Percentiles rank a stretch among this genome's conserved stretches.
These are phyloP conservation scores for Salvia rosmarinus DNA, from an alignment of 257 asterid genomes.

Conservation along the genomic window DNA sequence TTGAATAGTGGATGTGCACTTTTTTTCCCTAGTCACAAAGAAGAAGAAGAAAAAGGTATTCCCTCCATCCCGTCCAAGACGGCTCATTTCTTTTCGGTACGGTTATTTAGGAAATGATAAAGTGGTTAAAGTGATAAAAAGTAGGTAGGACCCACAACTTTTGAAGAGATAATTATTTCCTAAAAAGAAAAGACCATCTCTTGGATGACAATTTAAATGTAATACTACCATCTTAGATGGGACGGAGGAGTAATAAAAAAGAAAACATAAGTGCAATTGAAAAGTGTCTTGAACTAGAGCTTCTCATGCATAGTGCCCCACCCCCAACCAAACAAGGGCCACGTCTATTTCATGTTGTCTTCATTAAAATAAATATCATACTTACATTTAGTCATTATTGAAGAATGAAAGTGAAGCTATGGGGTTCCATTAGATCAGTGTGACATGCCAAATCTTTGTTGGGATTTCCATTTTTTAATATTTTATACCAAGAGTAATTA, in stretches of 20 bases:
- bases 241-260: not conserved
- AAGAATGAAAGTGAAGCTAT: not conserved
- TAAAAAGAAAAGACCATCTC: too few species aligned
- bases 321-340: constrained; percentile 39
- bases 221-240: too few species aligned
- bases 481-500: not conserved
- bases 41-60: too few species aligned
- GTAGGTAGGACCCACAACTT: too few species aligned
- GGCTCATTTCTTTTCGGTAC: too few species aligned
- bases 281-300: constrained; percentile 9
- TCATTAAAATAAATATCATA: constrained; percentile 11
- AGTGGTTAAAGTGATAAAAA: too few species aligned
- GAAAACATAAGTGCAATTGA: not conserved
- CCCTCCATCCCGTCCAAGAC: too few species aligned
- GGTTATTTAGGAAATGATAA: too few species aligned
- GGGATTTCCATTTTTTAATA: not conserved
- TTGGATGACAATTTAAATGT: too few species aligned
- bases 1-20: too few species aligned
- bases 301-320: constrained; percentile 25
- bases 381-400: not conserved
- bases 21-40: too few species aligned
- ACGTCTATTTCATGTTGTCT: constrained; percentile 29
- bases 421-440: not conserved
- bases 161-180: too few species aligned
- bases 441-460: not conserved